Evolutionary conservation across 2,329 filamentous ascomycete genomes (phyloP).

Genomic region (Aspergillus sojae): DNA sequence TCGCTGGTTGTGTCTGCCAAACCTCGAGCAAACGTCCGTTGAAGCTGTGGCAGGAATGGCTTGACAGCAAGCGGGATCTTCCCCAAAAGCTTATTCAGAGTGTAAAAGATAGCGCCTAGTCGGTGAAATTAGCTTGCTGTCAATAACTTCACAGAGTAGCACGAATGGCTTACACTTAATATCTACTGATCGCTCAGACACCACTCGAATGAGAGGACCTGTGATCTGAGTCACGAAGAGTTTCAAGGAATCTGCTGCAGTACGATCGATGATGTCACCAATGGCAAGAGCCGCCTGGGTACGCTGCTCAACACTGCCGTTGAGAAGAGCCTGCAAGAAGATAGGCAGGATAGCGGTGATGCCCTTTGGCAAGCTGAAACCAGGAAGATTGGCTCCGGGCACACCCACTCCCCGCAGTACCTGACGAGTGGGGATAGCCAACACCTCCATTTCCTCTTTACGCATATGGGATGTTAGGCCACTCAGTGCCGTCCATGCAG

Average conservation of each 20-base stretch:
- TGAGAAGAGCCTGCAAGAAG: constrained; percentile 97
- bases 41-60: constrained; percentile 93
- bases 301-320: constrained; percentile 88
- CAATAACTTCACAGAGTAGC: background rate
- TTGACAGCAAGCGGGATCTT: constrained; percentile 96
- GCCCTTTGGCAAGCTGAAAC: constrained; percentile 90
- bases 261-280: constrained; percentile 92
- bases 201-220: constrained; percentile 93
- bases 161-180: constrained; percentile 65
- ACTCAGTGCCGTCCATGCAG: constrained; percentile 82
- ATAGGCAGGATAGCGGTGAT: constrained; percentile 96
- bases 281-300: constrained; percentile 91
- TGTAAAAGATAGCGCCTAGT: constrained; percentile 80
- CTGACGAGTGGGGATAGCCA: constrained; percentile 84
- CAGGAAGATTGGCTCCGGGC: constrained; percentile 78
- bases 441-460: constrained; percentile 97
- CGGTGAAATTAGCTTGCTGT: constrained; percentile 22
- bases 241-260: constrained; percentile 82
- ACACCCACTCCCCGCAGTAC: constrained; percentile 87
- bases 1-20: constrained; percentile 93
- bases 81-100: constrained; percentile 90
- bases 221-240: constrained; percentile 98
- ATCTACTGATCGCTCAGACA: constrained; percentile 93
- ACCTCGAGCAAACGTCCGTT: constrained; percentile 95
- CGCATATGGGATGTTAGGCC: constrained; percentile 85